Conservation (phyloP, 2,329 filamentous ascomycete species). For the Xylariaceae sp. region DNA sequence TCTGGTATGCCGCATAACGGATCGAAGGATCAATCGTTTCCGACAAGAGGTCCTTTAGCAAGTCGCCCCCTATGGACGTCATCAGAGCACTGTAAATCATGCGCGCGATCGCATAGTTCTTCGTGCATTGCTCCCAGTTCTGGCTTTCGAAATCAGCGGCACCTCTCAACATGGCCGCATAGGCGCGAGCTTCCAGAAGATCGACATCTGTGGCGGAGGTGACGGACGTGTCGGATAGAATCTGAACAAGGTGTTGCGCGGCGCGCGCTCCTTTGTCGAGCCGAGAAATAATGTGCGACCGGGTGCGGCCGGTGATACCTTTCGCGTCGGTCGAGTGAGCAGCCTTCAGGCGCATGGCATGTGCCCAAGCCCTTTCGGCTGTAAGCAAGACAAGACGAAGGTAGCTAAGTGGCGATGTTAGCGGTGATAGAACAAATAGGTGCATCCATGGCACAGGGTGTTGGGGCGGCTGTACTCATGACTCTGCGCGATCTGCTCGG, state of each 20-base stretch:
- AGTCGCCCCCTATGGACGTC: constrained; percentile 60
- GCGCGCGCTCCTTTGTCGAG: constrained; percentile 71
- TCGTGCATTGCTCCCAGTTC: constrained; percentile 73
- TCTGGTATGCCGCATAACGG: constrained; percentile 88
- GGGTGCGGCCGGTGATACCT: constrained; percentile 70
- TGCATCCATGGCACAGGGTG: neutral
- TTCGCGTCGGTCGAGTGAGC: constrained; percentile 73
- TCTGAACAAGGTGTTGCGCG: constrained; percentile 61
- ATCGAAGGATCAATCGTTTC: constrained; percentile 89
- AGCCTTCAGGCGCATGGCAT: constrained; percentile 92
- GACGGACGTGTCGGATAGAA: constrained; percentile 58
- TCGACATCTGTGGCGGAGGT: constrained; percentile 65
- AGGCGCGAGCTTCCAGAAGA: constrained; percentile 79
- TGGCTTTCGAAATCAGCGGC: constrained; percentile 81
- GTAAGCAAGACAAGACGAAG: constrained; percentile 75
- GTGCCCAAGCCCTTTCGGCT: constrained; percentile 88
- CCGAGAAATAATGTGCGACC: constrained; percentile 83
- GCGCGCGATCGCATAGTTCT: constrained; percentile 68
- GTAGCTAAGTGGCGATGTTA: constrained; percentile 48
- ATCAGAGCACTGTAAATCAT: constrained; percentile 78
- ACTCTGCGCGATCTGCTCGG: constrained; percentile 68
- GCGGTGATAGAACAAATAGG: constrained; percentile 5
- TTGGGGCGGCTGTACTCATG: constrained; percentile 56
- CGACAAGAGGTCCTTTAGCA: constrained; percentile 79
- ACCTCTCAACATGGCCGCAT: constrained; percentile 70